A percentile compares a stretch with the other conserved stretches of the same genome.
Conservation (phyloP, 2,329 filamentous ascomycete genomes). For the Blastomyces parvus region DNA sequence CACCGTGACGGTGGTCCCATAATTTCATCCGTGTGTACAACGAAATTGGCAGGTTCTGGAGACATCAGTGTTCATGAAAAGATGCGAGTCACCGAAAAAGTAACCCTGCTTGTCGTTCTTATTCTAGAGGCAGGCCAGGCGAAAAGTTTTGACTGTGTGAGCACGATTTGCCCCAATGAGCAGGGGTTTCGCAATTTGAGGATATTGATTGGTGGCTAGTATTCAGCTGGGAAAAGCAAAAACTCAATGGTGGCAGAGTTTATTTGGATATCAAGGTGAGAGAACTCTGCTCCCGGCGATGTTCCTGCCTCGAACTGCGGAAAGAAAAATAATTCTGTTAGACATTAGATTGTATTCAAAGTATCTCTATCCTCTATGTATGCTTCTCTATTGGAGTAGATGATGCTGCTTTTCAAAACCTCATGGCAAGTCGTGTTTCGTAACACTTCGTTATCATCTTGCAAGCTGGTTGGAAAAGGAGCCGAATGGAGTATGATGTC, state of each 20-base stretch:
- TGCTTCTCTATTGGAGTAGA: neutral
- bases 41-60: neutral
- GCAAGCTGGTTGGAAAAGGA: neutral
- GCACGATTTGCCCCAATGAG: neutral
- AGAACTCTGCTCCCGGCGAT: too few species aligned
- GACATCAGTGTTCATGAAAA: neutral
- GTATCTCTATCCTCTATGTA: neutral
- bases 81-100: neutral
- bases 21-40: neutral
- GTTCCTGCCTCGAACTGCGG: neutral
- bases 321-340: neutral
- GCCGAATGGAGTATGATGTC: neutral
- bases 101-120: neutral
- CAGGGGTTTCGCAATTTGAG: neutral
- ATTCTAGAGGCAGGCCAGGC: neutral
- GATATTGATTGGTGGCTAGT: neutral
- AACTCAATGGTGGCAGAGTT: neutral
- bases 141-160: neutral
- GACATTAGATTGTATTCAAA: neutral
- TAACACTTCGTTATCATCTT: neutral
- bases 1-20: neutral
- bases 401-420: neutral
- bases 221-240: neutral
- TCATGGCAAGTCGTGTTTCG: neutral
- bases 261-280: too few species aligned